Base-by-base conservation (phyloP, 768 basidiomycete genomes). In the Serpula lacrymans region DNA sequence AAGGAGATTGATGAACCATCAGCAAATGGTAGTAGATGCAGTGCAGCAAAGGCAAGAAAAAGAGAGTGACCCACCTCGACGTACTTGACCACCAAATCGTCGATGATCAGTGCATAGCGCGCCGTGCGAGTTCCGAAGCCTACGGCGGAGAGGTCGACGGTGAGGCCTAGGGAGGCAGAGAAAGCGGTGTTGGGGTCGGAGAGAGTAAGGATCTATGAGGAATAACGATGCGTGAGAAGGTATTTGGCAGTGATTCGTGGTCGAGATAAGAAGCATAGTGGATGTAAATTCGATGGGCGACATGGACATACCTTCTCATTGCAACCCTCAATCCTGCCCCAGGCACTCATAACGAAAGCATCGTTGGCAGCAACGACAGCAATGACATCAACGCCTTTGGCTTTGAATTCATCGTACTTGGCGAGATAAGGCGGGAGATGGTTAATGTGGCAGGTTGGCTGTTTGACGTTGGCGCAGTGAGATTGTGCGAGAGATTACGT, bases 1-100 rank as follows among this genome's bases (percentile, higher is more conserved):
- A 39, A 36, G 28, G 3, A 12, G 6, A 25, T 32, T 41, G 30
- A 11, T 34, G 30, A 27, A 59, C 53, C 44, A 51, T 52, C 34
- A 53, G 45, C 29, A 58, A 32, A 35, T 26, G 3, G 2, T 17
- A 49, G 7, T 13, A 50, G 53, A 29, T 50, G 62, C 25, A 45
- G 34, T 27, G 39, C 17, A 20, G 17, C 8, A 29, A 40, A 14
- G 10, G 30, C 36, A 28, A 36, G 18, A 24, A 20, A 21, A 34
- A 40, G 27, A 30, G 39, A 34, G 12, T 18, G 21, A 63, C 73
- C 37, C 48, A 79, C 84, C 54, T 62, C 74, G 39, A 88, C 51
- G 51, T 83, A 81, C 46, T 75, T 77, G 51, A 91, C 77, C 46
- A 80, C 75, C 39, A 87, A 72, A 54, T 87, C 72, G 33, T 91